Base-by-base conservation (phyloP, 345 rosid genomes). In the Ricinus communis region DNA sequence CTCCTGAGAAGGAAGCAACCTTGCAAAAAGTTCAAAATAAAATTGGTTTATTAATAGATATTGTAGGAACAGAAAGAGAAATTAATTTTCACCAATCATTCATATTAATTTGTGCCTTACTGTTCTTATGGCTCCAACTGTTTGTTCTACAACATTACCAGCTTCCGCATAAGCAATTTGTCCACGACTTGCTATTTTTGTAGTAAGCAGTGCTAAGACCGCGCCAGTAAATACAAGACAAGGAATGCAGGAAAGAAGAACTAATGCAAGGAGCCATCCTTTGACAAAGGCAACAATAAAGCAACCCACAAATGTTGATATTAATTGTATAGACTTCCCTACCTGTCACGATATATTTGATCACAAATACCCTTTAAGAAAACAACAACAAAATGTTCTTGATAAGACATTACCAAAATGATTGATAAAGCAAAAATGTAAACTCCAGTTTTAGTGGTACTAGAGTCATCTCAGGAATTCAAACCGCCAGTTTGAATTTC, bases 1-100 rank as follows among this genome's bases (percentile, higher is more conserved):
- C 98, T 40, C 97, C 96, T 0, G 96, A 86, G 80, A 93, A 93
- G n/a, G 97, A 88, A 54, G 86, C 90, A 19, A 93, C 97, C 98
- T 91, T 70, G 63, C n/a, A 58, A 3, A n/a, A 43, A 14, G 62
- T 33, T 55, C 19, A 24, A 53, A 22, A 66, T 47, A 49, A 24
- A n/a, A n/a, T n/a, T n/a, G n/a, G 21, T 51, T 49, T 15, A 53
- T 33, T 6, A 33, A 33, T 2, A 33, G 4, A 33, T 2, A 6
- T 33, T 6, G 6, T 33, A 33, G 38, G 38, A 33, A 33, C 38
- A 33, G 6, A n/a, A n/a, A n/a, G n/a, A n/a, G n/a, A n/a, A n/a
- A n/a, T n/a, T n/a, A n/a, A n/a, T n/a, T n/a, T n/a, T n/a, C n/a
- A n/a, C n/a, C n/a, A n/a, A n/a, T 33, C 38, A 33, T 33, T 33